Evolutionary conservation across 2,329 filamentous ascomycete genomes (phyloP).

Genomic region (Monascus ruber): DNA sequence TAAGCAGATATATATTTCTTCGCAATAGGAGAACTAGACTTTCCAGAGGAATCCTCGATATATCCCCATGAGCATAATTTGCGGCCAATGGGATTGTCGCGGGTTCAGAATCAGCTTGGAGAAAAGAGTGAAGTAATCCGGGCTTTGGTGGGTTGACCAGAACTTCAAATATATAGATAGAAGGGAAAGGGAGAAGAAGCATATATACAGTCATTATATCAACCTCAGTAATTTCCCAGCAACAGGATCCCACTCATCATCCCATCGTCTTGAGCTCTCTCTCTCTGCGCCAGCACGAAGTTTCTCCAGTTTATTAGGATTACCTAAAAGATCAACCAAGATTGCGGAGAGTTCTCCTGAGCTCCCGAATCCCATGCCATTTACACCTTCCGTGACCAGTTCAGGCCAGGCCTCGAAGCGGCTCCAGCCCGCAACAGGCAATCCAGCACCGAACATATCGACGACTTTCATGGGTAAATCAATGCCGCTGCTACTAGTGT

Average conservation of each 20-base stretch:
- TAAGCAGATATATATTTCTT: too few species aligned
- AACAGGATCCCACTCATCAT: constrained; percentile 82
- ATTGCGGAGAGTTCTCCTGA: constrained; percentile 53
- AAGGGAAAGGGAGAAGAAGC: neutral
- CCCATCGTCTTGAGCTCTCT: constrained; percentile 73
- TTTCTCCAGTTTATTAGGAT: constrained; percentile 43
- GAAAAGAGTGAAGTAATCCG: too few species aligned
- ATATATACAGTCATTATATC: constrained; percentile 2
- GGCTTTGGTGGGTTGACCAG: too few species aligned
- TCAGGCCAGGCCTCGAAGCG: constrained; percentile 82
- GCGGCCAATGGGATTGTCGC: too few species aligned
- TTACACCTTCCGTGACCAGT: constrained; percentile 75
- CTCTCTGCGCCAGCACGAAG: constrained; percentile 59
- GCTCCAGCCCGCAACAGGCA: constrained; percentile 81
- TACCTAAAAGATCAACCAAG: constrained; percentile 53
- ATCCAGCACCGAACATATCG: constrained; percentile 92
- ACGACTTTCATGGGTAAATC: constrained; percentile 99
- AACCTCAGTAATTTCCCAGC: constrained; percentile 60
- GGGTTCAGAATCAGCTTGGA: too few species aligned
- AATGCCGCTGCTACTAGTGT: constrained; percentile 87
- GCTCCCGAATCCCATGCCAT: constrained; percentile 74
- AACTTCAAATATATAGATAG: neutral
- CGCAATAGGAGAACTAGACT: too few species aligned
- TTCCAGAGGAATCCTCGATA: too few species aligned
- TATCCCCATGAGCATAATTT: too few species aligned